Conservation (phyloP, 139 green algal genomes). For the Coccomyxa sp. region DNA sequence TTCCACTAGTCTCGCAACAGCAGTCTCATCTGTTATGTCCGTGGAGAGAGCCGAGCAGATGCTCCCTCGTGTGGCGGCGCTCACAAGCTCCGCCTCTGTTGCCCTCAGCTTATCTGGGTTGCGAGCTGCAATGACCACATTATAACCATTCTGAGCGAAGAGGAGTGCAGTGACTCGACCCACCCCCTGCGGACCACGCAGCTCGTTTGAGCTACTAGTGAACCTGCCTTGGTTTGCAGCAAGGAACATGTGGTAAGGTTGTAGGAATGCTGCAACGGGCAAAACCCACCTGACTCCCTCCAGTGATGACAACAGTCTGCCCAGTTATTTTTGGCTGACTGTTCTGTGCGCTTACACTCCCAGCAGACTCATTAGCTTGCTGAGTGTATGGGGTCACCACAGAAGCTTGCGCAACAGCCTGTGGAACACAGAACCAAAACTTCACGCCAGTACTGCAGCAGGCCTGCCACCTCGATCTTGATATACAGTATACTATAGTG, state of each 20-base stretch:
- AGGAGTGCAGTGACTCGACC: conserved; percentile 36
- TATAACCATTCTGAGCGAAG: conserved; percentile 48
- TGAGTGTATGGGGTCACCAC: too few species aligned
- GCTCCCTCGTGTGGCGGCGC: neutral
- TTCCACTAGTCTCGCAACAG: conserved; percentile 28
- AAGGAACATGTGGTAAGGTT: neutral
- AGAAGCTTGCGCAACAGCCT: too few species aligned
- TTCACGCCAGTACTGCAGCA: too few species aligned
- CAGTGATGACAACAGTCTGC: conserved; percentile 47
- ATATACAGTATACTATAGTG: too few species aligned
- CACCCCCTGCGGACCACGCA: conserved; percentile 22
- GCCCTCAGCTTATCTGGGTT: neutral
- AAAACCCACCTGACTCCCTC: conserved; percentile 30
- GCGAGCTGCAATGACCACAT: conserved; percentile 44
- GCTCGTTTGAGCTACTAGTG: neutral
- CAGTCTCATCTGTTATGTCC: conserved; percentile 17
- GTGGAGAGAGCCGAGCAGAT: neutral
- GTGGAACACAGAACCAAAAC: too few species aligned
- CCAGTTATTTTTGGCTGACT: neutral
- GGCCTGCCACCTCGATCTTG: too few species aligned
- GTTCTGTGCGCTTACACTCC: too few species aligned
- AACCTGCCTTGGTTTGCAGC: neutral
- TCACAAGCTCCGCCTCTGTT: too few species aligned
- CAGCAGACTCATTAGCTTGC: too few species aligned
- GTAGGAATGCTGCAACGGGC: neutral